Evolutionary conservation across 257 asterid species (phyloP).

Genomic region (Galeopsis tetrahit): DNA sequence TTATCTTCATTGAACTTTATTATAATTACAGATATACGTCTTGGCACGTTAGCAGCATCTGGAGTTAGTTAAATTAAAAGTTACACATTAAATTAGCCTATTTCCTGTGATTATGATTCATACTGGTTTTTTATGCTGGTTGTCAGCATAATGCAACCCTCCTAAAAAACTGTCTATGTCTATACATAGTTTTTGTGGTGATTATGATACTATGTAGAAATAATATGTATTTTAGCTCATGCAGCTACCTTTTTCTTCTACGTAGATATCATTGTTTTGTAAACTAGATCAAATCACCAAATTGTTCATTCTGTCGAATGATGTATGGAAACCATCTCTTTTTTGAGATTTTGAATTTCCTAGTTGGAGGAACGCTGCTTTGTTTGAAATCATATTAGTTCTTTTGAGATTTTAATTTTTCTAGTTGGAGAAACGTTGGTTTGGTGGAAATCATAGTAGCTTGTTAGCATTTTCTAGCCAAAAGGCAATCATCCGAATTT

Average conservation of each 20-base stretch:
- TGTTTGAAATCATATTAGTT: background rate
- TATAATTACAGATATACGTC: conserved; percentile 23
- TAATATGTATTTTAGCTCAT: conserved; percentile 11
- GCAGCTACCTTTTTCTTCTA: background rate
- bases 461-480: conserved; percentile 5
- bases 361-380: background rate
- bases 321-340: background rate
- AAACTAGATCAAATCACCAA: conserved; percentile 4
- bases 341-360: background rate
- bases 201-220: background rate
- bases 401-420: background rate
- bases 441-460: conserved; percentile 1
- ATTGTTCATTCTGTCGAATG: background rate
- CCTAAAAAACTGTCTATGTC: background rate
- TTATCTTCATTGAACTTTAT: conserved; percentile 12
- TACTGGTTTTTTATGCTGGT: background rate
- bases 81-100: background rate
- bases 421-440: background rate
- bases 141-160: background rate
- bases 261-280: background rate
- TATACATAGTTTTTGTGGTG: background rate
- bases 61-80: background rate
- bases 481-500: background rate
- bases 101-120: background rate
- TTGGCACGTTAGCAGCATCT: background rate